phyloP scores from a whole-genome alignment of 2,329 filamentous ascomycete genomes.

The Curvularia spicifera region DNA sequence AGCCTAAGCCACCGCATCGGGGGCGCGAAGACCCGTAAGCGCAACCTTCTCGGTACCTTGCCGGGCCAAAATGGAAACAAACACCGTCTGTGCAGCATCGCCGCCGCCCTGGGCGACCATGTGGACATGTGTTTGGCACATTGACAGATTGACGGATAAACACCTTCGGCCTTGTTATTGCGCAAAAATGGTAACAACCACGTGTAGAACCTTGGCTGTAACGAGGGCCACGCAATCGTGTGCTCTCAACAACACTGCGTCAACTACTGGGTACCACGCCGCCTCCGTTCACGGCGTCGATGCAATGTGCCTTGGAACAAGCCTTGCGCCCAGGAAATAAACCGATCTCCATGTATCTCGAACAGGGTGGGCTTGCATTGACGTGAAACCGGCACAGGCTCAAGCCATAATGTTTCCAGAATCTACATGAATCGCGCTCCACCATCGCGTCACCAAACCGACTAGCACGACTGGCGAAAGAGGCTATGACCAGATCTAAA shows the following conservation, averaged over 20 bases:
- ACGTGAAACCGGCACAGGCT: neutral
- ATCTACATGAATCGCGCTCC: neutral
- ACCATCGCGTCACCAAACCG: neutral
- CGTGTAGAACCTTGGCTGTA: neutral
- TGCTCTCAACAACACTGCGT: neutral
- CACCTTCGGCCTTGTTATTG: neutral
- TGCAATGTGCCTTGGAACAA: neutral
- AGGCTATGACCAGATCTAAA: neutral
- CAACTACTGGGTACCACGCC: neutral
- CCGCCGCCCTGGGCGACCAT: neutral
- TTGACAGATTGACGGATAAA: neutral
- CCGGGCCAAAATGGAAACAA: neutral
- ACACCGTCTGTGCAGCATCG: neutral
- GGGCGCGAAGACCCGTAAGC: neutral
- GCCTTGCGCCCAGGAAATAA: neutral
- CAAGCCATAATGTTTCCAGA: neutral
- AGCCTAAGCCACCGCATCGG: neutral
- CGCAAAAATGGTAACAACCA: neutral
- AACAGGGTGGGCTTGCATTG: neutral
- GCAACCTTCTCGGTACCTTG: slow-evolving; percentile 1
- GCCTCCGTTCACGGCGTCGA: neutral
- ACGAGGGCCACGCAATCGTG: neutral
- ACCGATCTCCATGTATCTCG: neutral
- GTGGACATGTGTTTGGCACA: neutral
- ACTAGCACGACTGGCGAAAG: neutral